Evolutionary conservation across 306 rosid genomes (phyloP), one percentile per base, ranked within the genome.

Genomic region (Acacia acuminata): DNA sequence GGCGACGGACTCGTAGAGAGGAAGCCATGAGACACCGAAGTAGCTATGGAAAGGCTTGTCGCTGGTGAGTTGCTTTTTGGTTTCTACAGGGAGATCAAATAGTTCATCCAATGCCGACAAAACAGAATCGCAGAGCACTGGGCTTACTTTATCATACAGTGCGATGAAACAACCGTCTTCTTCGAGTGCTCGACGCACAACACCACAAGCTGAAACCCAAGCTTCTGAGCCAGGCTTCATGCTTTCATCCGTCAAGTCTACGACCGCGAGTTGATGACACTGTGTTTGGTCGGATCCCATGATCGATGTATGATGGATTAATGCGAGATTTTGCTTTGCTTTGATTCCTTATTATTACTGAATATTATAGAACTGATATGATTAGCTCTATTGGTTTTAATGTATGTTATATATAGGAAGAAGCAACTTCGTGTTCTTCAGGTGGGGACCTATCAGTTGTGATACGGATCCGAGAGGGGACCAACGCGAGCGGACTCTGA

Each of bases 1-100:
- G 72, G 77, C 88, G 34, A 87, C 10, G 42, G 90, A 84, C 70
- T 87, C 90, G 80, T 71, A 84, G 32, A 87, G 73, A n/a, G 90
- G 86, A 75, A 84, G 40, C 69, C 38, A 53, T 0, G 84, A 0
- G 30, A 82, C 60, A 64, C 90, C 90, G 34, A 51, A 75, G 83
- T 87, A 87, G 20, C 88, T 81, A 79, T 76, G 86, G 77, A 84
- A 76, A 71, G 3, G 88, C 40, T 65, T 87, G 17, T 87, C 76
- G 77, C 86, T 84, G 2, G 84, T 82, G 32, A 73, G 38, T 48
- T 79, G 82, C 6, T 7, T 22, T 79, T 87, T 87, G 51, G 76
- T 79, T 42, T 84, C 84, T 15, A 82, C 0, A 9, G 90, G 88
- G 17, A 87, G 86, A 19, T 25, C 30, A 20, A 84, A 87, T 2